These are phyloP conservation scores for Microcyclospora pomicola DNA, from an alignment of 2,329 filamentous ascomycete species.

Conservation along the genomic window DNA sequence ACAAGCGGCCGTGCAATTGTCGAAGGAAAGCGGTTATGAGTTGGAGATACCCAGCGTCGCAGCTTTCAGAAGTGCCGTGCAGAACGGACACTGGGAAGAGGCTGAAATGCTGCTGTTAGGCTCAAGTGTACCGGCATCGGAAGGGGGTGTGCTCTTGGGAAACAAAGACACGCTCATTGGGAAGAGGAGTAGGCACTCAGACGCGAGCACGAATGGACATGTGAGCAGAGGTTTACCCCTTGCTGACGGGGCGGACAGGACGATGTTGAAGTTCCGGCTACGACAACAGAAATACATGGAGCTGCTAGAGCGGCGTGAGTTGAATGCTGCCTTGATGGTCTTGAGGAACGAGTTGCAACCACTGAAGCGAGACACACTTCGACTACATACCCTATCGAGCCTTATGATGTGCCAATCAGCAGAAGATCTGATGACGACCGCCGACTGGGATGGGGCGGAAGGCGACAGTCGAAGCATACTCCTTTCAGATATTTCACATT, in stretches of 20 bases:
- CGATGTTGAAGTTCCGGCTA: conserved; percentile 74
- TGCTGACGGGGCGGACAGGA: conserved; percentile 58
- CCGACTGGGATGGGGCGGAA: conserved; percentile 71
- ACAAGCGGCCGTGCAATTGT: conserved; percentile 59
- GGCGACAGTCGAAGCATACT: conserved; percentile 61
- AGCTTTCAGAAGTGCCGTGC: conserved; percentile 68
- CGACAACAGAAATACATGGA: conserved; percentile 93
- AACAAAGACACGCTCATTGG: conserved; percentile 11
- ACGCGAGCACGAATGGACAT: conserved; percentile 17
- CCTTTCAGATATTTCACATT: conserved; percentile 72
- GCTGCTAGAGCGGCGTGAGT: conserved; percentile 63
- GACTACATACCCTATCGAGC: conserved; percentile 72
- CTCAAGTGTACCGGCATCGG: conserved; percentile 19
- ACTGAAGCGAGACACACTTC: conserved; percentile 61
- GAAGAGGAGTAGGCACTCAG: conserved; percentile 9
- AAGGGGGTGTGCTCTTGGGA: conserved; percentile 28
- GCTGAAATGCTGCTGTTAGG: conserved; percentile 72
- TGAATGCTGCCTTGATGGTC: conserved; percentile 62
- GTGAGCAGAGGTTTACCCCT: conserved; percentile 49
- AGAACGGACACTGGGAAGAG: conserved; percentile 67
- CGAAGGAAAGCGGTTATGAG: conserved; percentile 70
- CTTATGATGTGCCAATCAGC: conserved; percentile 76
- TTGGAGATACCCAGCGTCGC: conserved; percentile 76
- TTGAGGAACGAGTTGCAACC: conserved; percentile 79
- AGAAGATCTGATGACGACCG: conserved; percentile 61